Conservation (phyloP, 2,329 filamentous ascomycete species). For the Phaeosphaeria sp. region DNA sequence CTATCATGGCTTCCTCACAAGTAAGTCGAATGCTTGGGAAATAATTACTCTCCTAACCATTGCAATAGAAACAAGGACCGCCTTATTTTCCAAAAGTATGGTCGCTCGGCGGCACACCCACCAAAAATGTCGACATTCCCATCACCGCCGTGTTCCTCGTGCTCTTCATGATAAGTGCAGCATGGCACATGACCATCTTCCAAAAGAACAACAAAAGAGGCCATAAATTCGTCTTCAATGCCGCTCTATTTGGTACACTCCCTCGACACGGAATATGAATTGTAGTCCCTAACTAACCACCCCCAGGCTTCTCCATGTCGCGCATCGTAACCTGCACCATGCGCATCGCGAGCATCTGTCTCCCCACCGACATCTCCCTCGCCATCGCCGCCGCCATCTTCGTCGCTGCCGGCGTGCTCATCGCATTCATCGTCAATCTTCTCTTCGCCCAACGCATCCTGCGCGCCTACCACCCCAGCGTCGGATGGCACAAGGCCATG, state of each 20-base stretch:
- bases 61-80: background rate
- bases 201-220: slow-evolving; percentile 42
- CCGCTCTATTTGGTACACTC: slow-evolving; percentile 43
- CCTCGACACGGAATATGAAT: background rate
- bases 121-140: slow-evolving; percentile 47
- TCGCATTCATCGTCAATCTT: slow-evolving; percentile 79
- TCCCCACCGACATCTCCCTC: slow-evolving; percentile 51
- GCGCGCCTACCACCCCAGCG: slow-evolving; percentile 70
- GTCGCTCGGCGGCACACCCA: slow-evolving; percentile 45
- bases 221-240: slow-evolving; percentile 51
- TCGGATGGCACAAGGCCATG: slow-evolving; percentile 69
- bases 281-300: background rate
- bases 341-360: slow-evolving; percentile 35
- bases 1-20: background rate
- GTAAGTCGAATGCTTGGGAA: background rate
- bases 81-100: slow-evolving; percentile 36
- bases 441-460: slow-evolving; percentile 76
- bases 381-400: slow-evolving; percentile 70
- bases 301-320: slow-evolving; percentile 51
- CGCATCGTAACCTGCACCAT: slow-evolving; percentile 49
- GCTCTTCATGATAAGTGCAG: slow-evolving; percentile 47
- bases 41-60: background rate
- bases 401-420: slow-evolving; percentile 72
- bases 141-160: slow-evolving; percentile 48
- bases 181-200: slow-evolving; percentile 50